Conservation (phyloP, 441 rosid species). For the Adansonia madagascariensis region DNA sequence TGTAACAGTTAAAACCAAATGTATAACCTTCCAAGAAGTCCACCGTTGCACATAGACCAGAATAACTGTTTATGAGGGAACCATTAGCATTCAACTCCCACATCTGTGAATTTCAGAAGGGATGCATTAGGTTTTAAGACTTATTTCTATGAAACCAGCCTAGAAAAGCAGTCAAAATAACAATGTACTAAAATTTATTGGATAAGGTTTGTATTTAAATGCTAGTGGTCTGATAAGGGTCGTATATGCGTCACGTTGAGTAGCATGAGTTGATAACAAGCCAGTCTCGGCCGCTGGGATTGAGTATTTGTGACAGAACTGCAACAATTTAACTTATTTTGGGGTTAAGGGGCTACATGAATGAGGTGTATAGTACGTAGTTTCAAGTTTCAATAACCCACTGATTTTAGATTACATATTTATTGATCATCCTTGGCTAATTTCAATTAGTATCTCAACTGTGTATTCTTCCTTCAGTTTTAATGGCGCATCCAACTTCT, state of each 20-base stretch:
- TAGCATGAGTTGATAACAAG: slow-evolving; percentile 7
- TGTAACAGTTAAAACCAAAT: neutral
- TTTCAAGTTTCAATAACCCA: neutral
- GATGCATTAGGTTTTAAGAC: neutral
- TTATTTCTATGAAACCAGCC: neutral
- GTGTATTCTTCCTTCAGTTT: too few species aligned
- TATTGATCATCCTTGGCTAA: slow-evolving; percentile 4
- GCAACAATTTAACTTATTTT: too few species aligned
- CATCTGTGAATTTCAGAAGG: slow-evolving; percentile 47
- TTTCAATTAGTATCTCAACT: neutral
- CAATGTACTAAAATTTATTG: neutral
- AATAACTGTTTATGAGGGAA: slow-evolving; percentile 65
- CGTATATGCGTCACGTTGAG: neutral
- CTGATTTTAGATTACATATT: neutral
- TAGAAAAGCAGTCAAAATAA: neutral
- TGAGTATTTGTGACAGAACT: neutral
- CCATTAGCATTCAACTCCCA: slow-evolving; percentile 76
- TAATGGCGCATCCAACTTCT: neutral
- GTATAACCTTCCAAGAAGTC: slow-evolving; percentile 52
- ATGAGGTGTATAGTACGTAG: too few species aligned
- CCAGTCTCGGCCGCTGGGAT: neutral
- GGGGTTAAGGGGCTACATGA: too few species aligned
- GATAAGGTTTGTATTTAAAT: neutral
- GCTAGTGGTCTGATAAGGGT: slow-evolving; percentile 11
- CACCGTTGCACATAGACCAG: slow-evolving; percentile 79